Base-by-base conservation (phyloP, 768 basidiomycete genomes). In the Chlorophyllum brunneum region DNA sequence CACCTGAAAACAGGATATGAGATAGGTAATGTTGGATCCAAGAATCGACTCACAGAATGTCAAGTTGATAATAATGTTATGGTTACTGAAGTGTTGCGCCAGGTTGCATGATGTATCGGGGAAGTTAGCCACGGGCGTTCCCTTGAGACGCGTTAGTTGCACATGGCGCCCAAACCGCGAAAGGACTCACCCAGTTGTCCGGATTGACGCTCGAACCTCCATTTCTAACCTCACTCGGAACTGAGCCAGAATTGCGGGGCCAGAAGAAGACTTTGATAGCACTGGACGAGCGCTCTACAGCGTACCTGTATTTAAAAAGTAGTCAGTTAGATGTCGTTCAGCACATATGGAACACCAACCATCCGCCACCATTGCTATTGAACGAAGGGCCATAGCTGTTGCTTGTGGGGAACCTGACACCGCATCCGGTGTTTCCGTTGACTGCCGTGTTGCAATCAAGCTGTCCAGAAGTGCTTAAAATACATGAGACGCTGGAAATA, bases 251-350 rank as follows among this genome's bases (percentile, higher is more conserved):
- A 57, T 75, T 74, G 23, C 86, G 73, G 0, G 79, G 64, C 86
- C 86, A 92, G 70, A 86, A 88, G 80, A 83, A 90, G 27, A 88
- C 71, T 47, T 81, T 82, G 56, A 89, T 81, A 60, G 71, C 78
- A 13, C 58, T 59, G 16, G 65, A 59, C 0, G 80, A 79, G 33
- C 85, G 76, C 62, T 86, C 84, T 45, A 85, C 70, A 0, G 81
- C 86, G 61, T 78, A 85, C 78, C 79, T 84, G 49, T 27, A 26
- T 23, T 13, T 11, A 30, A 36, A 13, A 23, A 22, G 7, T 47
- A 20, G 22, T 47, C 15, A 23, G 11, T 11, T 3, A 1, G 13
- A 15, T 13, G 8, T 13, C n/a, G 15, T 16, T 18, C 7, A 29
- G 16, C 16, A 8, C 23, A 40, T 20, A 46, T 42, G 11, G 22